Evolutionary conservation across 192 early-diverging fungal genomes (phyloP).

Genomic region (Backusella sp.): DNA sequence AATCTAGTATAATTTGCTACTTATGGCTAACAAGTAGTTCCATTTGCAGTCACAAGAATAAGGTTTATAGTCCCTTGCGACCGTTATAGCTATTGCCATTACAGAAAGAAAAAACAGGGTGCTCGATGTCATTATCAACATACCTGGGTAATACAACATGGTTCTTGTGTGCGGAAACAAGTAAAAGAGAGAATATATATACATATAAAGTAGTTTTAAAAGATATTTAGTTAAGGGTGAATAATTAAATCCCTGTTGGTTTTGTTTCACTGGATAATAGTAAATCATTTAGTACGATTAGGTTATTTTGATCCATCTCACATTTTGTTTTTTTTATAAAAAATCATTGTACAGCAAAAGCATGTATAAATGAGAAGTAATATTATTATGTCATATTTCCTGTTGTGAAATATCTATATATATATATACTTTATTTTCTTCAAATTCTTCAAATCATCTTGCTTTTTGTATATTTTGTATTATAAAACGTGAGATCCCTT

Average conservation of each 20-base stretch:
- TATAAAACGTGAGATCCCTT: not conserved
- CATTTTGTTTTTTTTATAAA: too few relatives aligned
- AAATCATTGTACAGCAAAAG: too few relatives aligned
- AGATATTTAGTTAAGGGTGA: not conserved
- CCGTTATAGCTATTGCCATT: not conserved
- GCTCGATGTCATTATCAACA: not conserved
- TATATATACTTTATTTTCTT: too few relatives aligned
- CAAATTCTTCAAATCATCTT: not conserved
- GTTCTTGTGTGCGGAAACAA: not conserved
- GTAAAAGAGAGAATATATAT: too few relatives aligned
- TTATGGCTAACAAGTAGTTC: not conserved
- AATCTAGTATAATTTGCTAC: constrained; percentile 1
- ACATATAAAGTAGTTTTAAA: too few relatives aligned
- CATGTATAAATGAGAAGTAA: too few relatives aligned
- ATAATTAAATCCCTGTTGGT: not conserved
- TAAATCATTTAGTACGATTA: too few relatives aligned
- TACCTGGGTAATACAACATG: not conserved
- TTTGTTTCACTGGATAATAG: not conserved
- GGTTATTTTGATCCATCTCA: too few relatives aligned
- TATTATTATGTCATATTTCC: too few relatives aligned
- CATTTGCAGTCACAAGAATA: not conserved
- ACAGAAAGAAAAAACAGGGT: not conserved
- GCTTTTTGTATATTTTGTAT: not conserved
- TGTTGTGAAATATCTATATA: too few relatives aligned
- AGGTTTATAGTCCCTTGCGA: not conserved